Conservation (phyloP, 1,139 yeast genomes). For the Diutina pseudorugosa region DNA sequence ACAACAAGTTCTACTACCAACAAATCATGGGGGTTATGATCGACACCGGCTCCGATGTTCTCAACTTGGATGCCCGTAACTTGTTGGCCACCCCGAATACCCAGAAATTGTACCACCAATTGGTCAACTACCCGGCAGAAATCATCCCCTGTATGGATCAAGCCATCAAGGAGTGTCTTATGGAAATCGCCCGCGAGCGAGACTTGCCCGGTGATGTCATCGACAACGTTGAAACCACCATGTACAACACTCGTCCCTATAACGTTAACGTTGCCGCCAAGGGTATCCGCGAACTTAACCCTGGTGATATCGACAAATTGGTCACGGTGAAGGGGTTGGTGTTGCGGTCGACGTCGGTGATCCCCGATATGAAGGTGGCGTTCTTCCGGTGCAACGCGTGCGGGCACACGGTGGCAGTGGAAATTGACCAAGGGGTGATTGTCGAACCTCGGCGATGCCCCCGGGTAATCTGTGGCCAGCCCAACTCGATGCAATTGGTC, state of each 20-base stretch:
- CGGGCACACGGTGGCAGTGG: conserved; percentile 85
- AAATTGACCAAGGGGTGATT: conserved; percentile 88
- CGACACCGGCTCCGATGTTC: conserved; percentile 65
- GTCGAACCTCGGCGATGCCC: conserved; percentile 93
- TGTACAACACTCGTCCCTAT: conserved; percentile 83
- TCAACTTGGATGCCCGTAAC: conserved; percentile 77
- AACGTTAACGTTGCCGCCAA: conserved; percentile 50
- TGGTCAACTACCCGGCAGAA: conserved; percentile 91
- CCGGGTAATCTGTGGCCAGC: conserved; percentile 72
- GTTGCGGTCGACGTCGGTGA: conserved; percentile 76
- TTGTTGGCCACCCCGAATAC: conserved; percentile 67
- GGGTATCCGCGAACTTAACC: conserved; percentile 93
- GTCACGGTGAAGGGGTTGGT: conserved; percentile 89
- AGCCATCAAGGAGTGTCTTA: conserved; percentile 81
- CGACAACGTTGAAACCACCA: conserved; percentile 48
- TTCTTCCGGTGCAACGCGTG: conserved; percentile 93
- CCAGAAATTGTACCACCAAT: conserved; percentile 68
- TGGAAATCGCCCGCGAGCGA: conserved; percentile 54
- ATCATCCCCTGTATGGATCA: conserved; percentile 97
- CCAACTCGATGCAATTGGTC: conserved; percentile 78
- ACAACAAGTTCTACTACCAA: conserved; percentile 64
- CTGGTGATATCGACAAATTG: conserved; percentile 88
- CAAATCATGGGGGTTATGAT: conserved; percentile 65
- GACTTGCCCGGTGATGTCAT: conserved; percentile 14
- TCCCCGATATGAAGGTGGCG: conserved; percentile 97